phyloP scores from a whole-genome alignment of 2,329 filamentous ascomycete species.

The Fusarium sp. region DNA sequence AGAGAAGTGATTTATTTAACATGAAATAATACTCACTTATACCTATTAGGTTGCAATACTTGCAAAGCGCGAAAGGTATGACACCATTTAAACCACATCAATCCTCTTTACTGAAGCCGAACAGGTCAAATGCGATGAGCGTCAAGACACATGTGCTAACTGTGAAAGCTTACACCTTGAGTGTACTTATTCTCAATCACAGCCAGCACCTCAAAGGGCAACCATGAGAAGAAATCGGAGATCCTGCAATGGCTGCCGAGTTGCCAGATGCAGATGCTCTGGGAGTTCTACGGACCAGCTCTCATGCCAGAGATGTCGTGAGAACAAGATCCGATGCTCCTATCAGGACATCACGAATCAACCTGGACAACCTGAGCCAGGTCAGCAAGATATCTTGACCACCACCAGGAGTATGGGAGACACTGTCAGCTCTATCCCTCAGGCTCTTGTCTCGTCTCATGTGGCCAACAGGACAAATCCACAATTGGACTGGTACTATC shows the following conservation, averaged over 20 bases:
- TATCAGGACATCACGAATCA: not conserved
- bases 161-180: constrained; percentile 24
- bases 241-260: constrained; percentile 7
- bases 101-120: not conserved
- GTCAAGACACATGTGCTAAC: constrained; percentile 22
- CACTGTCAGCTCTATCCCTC: not conserved
- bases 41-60: not conserved
- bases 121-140: constrained; percentile 37
- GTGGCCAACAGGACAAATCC: not conserved
- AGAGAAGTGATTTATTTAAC: not conserved
- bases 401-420: not conserved
- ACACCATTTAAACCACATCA: not conserved
- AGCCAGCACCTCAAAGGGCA: not conserved
- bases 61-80: not conserved
- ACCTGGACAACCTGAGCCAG: not conserved
- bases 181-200: constrained; percentile 3
- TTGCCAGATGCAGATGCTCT: constrained; percentile 6
- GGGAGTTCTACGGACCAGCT: not conserved
- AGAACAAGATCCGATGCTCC: constrained; percentile 7
- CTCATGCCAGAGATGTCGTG: constrained; percentile 7
- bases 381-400: not conserved
- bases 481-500: not conserved
- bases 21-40: not conserved
- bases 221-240: not conserved
- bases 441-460: not conserved